Conservation (phyloP, 345 rosid genomes). For the Rhodamnia rubescens region DNA sequence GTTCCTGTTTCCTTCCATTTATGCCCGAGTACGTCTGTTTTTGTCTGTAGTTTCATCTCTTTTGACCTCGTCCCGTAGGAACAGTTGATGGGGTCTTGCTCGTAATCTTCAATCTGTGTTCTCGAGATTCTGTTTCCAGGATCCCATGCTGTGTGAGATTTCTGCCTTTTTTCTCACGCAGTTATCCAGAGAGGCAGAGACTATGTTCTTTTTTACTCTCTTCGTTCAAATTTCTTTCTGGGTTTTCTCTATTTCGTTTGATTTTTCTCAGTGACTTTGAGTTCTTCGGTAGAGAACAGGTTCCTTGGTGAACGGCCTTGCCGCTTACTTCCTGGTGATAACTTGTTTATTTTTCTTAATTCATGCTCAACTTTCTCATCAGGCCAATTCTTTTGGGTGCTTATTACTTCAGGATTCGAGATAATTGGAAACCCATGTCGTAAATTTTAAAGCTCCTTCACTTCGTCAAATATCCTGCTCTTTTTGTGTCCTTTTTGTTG, state of each 20-base stretch:
- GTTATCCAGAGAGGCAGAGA: neutral
- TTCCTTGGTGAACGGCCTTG: neutral
- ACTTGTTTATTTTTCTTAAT: neutral
- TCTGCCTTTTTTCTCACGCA: neutral
- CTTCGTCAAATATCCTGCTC: neutral
- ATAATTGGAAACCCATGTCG: neutral
- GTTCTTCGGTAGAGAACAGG: neutral
- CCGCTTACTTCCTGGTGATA: neutral
- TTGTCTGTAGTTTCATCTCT: neutral
- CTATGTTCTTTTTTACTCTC: neutral
- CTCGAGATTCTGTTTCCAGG: neutral
- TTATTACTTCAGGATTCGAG: neutral
- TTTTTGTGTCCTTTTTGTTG: neutral
- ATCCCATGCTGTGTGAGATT: neutral
- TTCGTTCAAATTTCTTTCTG: neutral
- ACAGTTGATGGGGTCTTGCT: neutral
- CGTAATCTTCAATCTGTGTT: neutral
- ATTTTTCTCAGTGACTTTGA: neutral
- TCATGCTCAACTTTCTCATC: neutral
- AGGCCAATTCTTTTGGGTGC: neutral
- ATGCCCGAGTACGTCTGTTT: neutral
- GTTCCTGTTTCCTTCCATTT: neutral
- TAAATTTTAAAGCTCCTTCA: neutral
- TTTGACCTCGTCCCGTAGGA: neutral
- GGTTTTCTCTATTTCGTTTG: neutral